phyloP scores from a whole-genome alignment of 805 yeast species.

The Wickerhamomyces rabaulensis region DNA sequence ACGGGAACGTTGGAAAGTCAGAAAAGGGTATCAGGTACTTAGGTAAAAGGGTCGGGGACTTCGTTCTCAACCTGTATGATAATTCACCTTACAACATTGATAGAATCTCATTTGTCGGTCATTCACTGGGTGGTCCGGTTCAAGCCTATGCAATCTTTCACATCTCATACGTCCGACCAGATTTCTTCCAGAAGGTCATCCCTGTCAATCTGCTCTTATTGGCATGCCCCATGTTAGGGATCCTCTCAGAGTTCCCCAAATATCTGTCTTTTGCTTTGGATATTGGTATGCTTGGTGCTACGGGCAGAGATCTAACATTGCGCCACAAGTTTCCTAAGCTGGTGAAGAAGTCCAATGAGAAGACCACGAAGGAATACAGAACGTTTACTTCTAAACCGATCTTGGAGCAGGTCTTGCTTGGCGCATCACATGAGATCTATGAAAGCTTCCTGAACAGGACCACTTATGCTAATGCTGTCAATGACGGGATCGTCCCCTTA shows the following conservation, averaged over 20 bases:
- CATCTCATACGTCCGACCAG: conserved; percentile 54
- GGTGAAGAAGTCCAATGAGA: conserved; percentile 7
- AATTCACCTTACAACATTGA: conserved; percentile 40
- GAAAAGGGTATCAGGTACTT: conserved; percentile 82
- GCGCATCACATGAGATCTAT: conserved; percentile 63
- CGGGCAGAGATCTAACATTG: conserved; percentile 87
- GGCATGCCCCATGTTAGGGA: conserved; percentile 88
- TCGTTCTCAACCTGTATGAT: conserved; percentile 40
- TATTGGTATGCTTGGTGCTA: conserved; percentile 85
- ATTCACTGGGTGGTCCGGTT: conserved; percentile 88
- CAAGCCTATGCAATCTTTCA: conserved; percentile 90
- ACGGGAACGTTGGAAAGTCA: conserved; percentile 81
- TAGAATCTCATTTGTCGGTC: conserved; percentile 83
- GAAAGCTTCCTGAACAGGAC: conserved; percentile 67
- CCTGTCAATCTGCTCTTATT: conserved; percentile 79
- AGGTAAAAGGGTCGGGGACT: conserved; percentile 78
- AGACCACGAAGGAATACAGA: conserved; percentile 7
- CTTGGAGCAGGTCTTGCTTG: conserved; percentile 67
- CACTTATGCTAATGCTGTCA: conserved; percentile 79
- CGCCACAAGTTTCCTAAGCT: conserved; percentile 31
- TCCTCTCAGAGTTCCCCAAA: conserved; percentile 81
- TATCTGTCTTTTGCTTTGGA: conserved; percentile 80
- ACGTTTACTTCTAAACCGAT: conserved; percentile 47
- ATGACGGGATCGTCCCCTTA: conserved; percentile 95
- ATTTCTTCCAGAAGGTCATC: conserved; percentile 56